Evolutionary conservation across 2,329 filamentous ascomycete species (phyloP).

Genomic region (Penicillium olsonii): DNA sequence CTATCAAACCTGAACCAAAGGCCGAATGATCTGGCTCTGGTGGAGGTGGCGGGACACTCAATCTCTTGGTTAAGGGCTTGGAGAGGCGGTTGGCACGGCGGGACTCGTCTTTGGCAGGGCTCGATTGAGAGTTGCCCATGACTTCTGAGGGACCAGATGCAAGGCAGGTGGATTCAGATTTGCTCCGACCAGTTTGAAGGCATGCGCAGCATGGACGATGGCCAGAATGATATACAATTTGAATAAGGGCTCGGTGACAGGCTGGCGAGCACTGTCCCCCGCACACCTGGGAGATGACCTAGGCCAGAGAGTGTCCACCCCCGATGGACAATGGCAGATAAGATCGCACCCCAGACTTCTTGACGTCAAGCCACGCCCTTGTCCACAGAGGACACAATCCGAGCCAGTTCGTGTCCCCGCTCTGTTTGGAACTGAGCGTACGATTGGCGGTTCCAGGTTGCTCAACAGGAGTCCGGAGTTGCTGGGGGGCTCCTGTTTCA

Average conservation of each 20-base stretch:
- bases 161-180: conserved; percentile 13
- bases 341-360: conserved; percentile 21
- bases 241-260: conserved; percentile 5
- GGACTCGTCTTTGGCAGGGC: conserved; percentile 32
- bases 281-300: conserved; percentile 9
- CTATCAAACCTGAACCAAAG: conserved; percentile 19
- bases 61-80: conserved; percentile 36
- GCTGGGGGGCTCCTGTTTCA: conserved; percentile 25
- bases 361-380: conserved; percentile 28
- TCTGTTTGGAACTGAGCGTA: conserved; percentile 19
- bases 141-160: conserved; percentile 14
- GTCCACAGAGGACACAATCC: conserved; percentile 21
- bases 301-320: conserved; percentile 2
- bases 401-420: conserved; percentile 22
- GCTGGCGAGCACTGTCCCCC: conserved; percentile 8
- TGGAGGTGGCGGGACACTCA: conserved; percentile 17
- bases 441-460: conserved; percentile 24
- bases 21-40: conserved; percentile 10
- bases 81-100: conserved; percentile 39
- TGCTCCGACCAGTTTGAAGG: conserved; percentile 10
- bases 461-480: conserved; percentile 19
- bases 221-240: conserved; percentile 13
- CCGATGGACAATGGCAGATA: conserved; percentile 13
- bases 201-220: conserved; percentile 1
- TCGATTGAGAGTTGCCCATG: conserved; percentile 43